Conservation (phyloP, 2,329 filamentous ascomycete species). For the Fusarium pilosicola region DNA sequence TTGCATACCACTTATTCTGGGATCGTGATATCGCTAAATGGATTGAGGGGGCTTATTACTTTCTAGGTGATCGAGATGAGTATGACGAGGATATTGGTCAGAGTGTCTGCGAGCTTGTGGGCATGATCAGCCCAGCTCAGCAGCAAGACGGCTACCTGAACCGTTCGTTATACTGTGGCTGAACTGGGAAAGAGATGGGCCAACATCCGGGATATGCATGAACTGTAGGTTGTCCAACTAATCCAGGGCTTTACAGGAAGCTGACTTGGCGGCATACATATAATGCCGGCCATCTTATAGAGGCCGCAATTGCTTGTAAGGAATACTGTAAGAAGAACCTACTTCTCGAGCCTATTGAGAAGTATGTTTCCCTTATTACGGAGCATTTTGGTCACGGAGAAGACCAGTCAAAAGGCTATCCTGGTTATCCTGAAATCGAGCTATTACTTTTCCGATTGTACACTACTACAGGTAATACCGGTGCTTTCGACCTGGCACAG, state of each 20-base stretch:
- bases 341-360: slow-evolving; percentile 50
- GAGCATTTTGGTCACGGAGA: slow-evolving; percentile 61
- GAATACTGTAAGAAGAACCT: slow-evolving; percentile 61
- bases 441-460: slow-evolving; percentile 54
- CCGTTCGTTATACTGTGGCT: slow-evolving; percentile 68
- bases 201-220: slow-evolving; percentile 69
- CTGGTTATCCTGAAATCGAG: slow-evolving; percentile 62
- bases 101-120: slow-evolving; percentile 56
- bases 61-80: slow-evolving; percentile 1
- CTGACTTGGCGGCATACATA: slow-evolving; percentile 50
- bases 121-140: slow-evolving; percentile 66
- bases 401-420: slow-evolving; percentile 66
- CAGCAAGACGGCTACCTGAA: slow-evolving; percentile 70
- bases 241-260: neutral
- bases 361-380: slow-evolving; percentile 58
- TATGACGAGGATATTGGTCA: slow-evolving; percentile 19
- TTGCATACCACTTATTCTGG: slow-evolving; percentile 68
- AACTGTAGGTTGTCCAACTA: slow-evolving; percentile 57
- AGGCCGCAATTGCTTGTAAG: slow-evolving; percentile 67
- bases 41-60: slow-evolving; percentile 12
- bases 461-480: slow-evolving; percentile 47
- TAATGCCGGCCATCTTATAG: slow-evolving; percentile 70
- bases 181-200: slow-evolving; percentile 64
- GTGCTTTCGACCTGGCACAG: slow-evolving; percentile 58
- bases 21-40: slow-evolving; percentile 50